Base-by-base conservation (phyloP, 2,329 filamentous ascomycete genomes). In the Ascochyta rabiei region DNA sequence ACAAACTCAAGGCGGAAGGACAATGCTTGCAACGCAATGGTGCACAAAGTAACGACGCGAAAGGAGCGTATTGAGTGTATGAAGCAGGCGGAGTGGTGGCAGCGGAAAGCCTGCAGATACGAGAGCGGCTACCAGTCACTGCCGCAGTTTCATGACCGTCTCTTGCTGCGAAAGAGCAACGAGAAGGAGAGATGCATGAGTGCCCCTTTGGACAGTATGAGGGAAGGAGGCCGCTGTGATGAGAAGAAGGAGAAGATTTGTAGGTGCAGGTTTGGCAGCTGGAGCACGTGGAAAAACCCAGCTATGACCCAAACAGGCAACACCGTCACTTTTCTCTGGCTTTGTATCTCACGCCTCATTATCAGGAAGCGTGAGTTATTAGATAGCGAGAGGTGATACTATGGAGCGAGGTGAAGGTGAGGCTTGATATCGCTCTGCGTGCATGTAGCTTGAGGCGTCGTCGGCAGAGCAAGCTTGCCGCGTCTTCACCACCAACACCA, bases 331-430 rank as follows among this genome's bases (percentile, higher is more conserved):
- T 71, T 90, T 75, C 86, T 88, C 86, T 84, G 78, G 82, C 83
- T 81, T 86, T 88, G 85, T 89, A 88, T 88, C 86, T 85, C 85
- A 76, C 74, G 77, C 78, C 81, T 80, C 82, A 86, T 76, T 60
- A 73, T 63, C 46, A 66, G 66, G 68, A 76, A 76, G 75, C 79
- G 79, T 74, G 85, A 84, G 84, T 81, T 86, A 88, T 88, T 88
- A 86, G 84, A 89, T 86, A 79, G 84, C 81, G 82, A 85, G 86
- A 89, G 85, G 54, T 8, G 13, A 41, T 10, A 33, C 6, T 28
- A 15, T 9, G 18, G 24, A 19, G 10, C 1, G 15, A 37, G 13
- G 26, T 42, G 31, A 47, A 35, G 41, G 30, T 13, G 41, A 46
- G 28, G 30, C 35, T 31, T 37, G 45, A 48, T 15, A 9, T 31